Evolutionary conservation across 345 rosid genomes (phyloP), one percentile per base, ranked within the genome.

Genomic region (Mangifera indica): DNA sequence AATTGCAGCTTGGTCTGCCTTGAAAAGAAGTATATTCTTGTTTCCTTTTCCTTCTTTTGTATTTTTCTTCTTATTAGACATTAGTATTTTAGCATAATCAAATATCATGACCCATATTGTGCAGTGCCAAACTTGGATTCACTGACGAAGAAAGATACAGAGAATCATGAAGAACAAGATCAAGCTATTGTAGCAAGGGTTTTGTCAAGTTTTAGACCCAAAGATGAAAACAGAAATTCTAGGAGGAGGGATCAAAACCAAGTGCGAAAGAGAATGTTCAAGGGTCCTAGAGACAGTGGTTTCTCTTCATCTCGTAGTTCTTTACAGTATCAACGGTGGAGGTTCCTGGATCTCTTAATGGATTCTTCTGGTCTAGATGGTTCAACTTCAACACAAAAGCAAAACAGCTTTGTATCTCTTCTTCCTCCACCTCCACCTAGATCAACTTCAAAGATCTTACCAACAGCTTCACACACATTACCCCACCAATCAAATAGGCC

Each of bases 1-100:
- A 0, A 85, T 85, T 67, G 81, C 88, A 60, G 91, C 95, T 60
- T 90, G 95, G 95, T 87, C 88, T 78, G 79, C 91, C 76, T 82
- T 90, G 81, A 87, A 79, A 81, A 83, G 60, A 82, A 78, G 89
- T 84, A 80, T 9, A 48, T 42, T 51, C 25, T 22, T 6, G 29
- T 40, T 57, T 29, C 57, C 58, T 14, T 22, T 58, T 25, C 18
- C 34, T 71, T 69, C 69, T 37, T 46, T 52, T 29, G 32, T 3
- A 13, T 40, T 46, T 3, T n/a, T 58, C 29, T n/a, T 32, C 29
- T 56, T 17, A 15, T 9, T 45, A n/a, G 8, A 11, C 22, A 26
- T 63, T 54, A 52, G 2, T 37, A 17, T 37, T 44, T 26, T 37
- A 46, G 22, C 45, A 12, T 69, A 57, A 18, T 22, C 11, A 34